These are phyloP conservation scores for Chrysoporthe cubensis DNA, from an alignment of 2,329 filamentous ascomycete genomes.

Conservation along the genomic window DNA sequence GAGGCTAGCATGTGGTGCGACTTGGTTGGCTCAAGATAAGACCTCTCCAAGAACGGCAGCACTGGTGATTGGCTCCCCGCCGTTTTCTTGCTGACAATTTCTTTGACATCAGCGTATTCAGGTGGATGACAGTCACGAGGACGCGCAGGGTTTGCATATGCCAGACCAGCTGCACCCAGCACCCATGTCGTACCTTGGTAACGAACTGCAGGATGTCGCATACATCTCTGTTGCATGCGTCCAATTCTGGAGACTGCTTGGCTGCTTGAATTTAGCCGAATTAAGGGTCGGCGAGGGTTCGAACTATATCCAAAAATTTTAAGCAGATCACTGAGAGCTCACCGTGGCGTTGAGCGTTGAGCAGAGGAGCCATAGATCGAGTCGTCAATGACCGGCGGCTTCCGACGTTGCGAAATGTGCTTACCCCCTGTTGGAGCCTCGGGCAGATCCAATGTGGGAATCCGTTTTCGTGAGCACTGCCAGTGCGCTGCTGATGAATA, in stretches of 20 bases:
- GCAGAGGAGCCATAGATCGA: not conserved
- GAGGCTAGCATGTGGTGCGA: conserved; percentile 24
- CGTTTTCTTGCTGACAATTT: conserved; percentile 22
- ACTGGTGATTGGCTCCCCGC: conserved; percentile 18
- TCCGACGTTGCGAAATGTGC: not conserved
- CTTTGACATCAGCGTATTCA: conserved; percentile 24
- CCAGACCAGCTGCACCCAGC: conserved; percentile 8
- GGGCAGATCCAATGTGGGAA: not conserved
- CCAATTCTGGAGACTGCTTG: not conserved
- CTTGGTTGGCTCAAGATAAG: conserved; percentile 29
- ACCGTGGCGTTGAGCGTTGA: not conserved
- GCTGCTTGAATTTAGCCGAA: not conserved
- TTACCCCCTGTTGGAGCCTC: not conserved
- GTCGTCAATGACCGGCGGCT: not conserved
- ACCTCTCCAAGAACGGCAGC: conserved; percentile 3
- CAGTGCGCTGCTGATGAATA: not conserved
- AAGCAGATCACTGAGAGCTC: not conserved
- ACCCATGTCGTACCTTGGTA: not conserved
- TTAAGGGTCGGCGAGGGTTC: not conserved
- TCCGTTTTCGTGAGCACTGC: conserved; percentile 13
- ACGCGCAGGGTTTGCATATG: not conserved
- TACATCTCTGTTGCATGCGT: not conserved
- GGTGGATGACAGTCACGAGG: conserved; percentile 11
- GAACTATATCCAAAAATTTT: not conserved
- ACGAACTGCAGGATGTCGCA: not conserved